Evolutionary conservation across 176 grass and related monocot species (phyloP).

Genomic region (Urochloa ruziziensis): DNA sequence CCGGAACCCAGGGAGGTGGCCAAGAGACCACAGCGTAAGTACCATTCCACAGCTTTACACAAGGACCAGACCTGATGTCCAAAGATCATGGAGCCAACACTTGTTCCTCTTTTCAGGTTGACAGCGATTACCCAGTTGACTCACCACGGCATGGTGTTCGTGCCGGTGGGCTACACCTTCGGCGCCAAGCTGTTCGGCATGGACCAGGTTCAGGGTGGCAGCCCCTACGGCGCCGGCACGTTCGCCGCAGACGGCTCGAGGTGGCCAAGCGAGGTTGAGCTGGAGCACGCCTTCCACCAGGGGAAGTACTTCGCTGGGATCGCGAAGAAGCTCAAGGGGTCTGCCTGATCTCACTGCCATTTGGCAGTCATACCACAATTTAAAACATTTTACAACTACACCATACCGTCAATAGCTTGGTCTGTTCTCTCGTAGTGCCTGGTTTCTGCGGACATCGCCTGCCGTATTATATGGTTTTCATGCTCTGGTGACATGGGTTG

Average conservation of each 20-base stretch:
- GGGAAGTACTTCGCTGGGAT: conserved; percentile 80
- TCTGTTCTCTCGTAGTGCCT: conserved; percentile 6
- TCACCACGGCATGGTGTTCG: conserved; percentile 84
- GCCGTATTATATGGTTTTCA: conserved; percentile 7
- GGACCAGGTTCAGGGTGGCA: conserved; percentile 87
- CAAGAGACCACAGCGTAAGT: conserved; percentile 91
- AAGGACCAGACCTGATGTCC: background rate
- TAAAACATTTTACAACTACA: conserved; percentile 24
- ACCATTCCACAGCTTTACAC: background rate
- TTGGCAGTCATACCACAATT: background rate
- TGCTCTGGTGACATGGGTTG: conserved; percentile 24
- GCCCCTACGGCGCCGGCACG: conserved; percentile 78
- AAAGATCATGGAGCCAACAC: background rate
- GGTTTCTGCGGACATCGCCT: background rate
- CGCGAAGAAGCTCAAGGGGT: conserved; percentile 76
- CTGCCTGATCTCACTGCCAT: conserved; percentile 26
- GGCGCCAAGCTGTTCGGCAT: conserved; percentile 87
- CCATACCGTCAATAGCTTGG: conserved; percentile 11
- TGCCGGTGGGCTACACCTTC: conserved; percentile 83
- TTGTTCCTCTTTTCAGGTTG: conserved; percentile 41
- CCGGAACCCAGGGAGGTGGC: conserved; percentile 85
- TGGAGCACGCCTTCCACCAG: conserved; percentile 95
- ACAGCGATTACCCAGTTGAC: conserved; percentile 79
- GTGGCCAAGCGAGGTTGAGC: conserved; percentile 65
- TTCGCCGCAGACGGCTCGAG: conserved; percentile 80